Evolutionary conservation across 2,329 filamentous ascomycete genomes (phyloP), one percentile per base, ranked within the genome.

Genomic region (Sporothrix protearum): DNA sequence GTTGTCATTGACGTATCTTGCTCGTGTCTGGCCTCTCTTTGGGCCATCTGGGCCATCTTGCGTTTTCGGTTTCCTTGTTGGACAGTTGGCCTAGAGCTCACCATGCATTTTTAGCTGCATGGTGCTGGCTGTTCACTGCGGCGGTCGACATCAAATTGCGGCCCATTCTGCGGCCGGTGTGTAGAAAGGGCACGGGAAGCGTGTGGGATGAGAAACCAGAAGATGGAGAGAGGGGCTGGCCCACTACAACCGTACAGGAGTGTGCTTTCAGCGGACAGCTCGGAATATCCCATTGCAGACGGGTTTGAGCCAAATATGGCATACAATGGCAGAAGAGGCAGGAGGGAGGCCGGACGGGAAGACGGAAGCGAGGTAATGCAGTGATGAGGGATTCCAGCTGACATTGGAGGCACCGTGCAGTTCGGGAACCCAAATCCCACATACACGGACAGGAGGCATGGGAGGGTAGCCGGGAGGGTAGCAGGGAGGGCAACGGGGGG

Each of bases 51-150:
- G 19, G 64, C 39, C 61, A 59, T 59, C 30, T 5, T 59, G 55
- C 25, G 59, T 16, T 45, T 12, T 22, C 25, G 39, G 19, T 25
- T 47, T 53, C 28, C 25, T 53, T 39, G 19, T 53, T 53, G 45
- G 28, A 22, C 64, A 28, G 42, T n/a, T 25, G 45, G 64, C 64
- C 16, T n/a, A 66, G 49, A 30, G 47, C 47, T 53, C 47, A 25
- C 8, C 64, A 53, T 68, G 64, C 64, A 68, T 68, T 53, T 53
- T 47, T 68, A 68, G 64, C 64, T 68, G 64, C 64, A 53, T 68
- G 47, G 8, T 7, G 25, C 10, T 68, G 64, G 64, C 28, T 14
- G 19, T 51, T 47, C 25, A 47, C 7, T 49, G 25, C 63, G 33
- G 63, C 42, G 25, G 63, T 33, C 42, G 16, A 12, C 42, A 9